Evolutionary conservation across 306 rosid species (phyloP).

Genomic region (Citrullus mucosospermus): DNA sequence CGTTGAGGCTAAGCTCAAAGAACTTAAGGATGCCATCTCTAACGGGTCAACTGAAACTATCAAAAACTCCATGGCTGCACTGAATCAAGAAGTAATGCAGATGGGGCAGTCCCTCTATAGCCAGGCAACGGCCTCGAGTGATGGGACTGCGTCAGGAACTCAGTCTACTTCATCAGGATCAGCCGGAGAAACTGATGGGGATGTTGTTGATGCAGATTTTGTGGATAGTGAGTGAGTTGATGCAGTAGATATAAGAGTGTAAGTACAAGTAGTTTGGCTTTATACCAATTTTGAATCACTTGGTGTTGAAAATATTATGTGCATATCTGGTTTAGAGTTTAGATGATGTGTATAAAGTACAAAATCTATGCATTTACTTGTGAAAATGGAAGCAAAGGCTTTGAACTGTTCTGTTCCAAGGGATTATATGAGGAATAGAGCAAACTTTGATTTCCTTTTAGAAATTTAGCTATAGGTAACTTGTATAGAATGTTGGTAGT

Average conservation of each 20-base stretch:
- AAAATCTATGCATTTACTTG: not conserved
- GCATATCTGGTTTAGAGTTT: not conserved
- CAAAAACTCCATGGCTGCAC: conserved; percentile 54
- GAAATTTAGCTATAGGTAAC: not conserved
- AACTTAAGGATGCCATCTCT: conserved; percentile 52
- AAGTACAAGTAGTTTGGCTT: not conserved
- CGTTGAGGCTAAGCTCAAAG: conserved; percentile 55
- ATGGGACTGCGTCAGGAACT: conserved; percentile 31
- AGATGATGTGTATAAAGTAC: not conserved
- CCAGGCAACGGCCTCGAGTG: conserved; percentile 44
- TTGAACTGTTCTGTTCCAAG: too few relatives aligned
- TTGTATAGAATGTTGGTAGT: not conserved
- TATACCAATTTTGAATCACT: not conserved
- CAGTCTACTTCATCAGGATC: conserved; percentile 51
- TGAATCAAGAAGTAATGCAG: conserved; percentile 67
- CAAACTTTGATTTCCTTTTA: not conserved
- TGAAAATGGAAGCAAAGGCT: not conserved
- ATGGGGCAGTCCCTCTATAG: conserved; percentile 61
- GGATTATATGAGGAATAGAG: too few relatives aligned
- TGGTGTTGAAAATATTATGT: not conserved
- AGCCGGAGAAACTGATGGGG: conserved; percentile 39
- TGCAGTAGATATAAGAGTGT: not conserved
- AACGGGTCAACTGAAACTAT: conserved; percentile 46
- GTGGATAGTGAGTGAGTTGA: conserved; percentile 40
- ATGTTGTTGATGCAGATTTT: conserved; percentile 27